A percentile compares a stretch with the other conserved stretches of the same genome.
Conservation (phyloP, 257 asterid species). For the Sherardia arvensis region DNA sequence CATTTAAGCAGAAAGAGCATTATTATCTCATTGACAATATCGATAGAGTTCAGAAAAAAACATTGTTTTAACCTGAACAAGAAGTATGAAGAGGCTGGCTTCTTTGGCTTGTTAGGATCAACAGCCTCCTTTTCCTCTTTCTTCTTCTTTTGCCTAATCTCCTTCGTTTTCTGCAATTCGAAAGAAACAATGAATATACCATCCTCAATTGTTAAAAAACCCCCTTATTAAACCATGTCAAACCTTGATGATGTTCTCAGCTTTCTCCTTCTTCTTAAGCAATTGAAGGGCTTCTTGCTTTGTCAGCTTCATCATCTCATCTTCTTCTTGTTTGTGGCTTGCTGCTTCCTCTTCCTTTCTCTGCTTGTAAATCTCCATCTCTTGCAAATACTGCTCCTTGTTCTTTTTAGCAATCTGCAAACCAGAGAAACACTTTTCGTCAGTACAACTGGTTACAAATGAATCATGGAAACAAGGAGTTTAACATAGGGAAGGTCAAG, state of each 20-base stretch:
- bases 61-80: constrained; percentile 25
- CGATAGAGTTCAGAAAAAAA: not conserved
- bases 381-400: constrained; percentile 55
- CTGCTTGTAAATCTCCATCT: constrained; percentile 71
- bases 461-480: not conserved
- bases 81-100: constrained; percentile 76
- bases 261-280: constrained; percentile 84
- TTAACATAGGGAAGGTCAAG: not conserved
- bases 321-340: constrained; percentile 46
- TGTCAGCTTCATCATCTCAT: constrained; percentile 60
- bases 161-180: constrained; percentile 61
- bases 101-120: constrained; percentile 78
- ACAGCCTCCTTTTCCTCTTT: constrained; percentile 43
- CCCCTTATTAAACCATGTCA: not conserved
- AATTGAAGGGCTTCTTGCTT: constrained; percentile 87
- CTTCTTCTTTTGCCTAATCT: constrained; percentile 43
- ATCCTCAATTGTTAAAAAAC: too few relatives aligned
- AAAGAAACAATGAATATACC: not conserved
- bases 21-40: not conserved
- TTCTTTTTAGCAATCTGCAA: constrained; percentile 51
- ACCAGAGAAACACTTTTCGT: not conserved
- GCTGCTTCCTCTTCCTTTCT: constrained; percentile 66
- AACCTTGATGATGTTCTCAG: constrained; percentile 72
- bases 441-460: not conserved
- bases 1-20: not conserved